These are phyloP conservation scores for Cinnamomum micranthum DNA, from an alignment of 164 flowering plant genomes.

Conservation along the genomic window DNA sequence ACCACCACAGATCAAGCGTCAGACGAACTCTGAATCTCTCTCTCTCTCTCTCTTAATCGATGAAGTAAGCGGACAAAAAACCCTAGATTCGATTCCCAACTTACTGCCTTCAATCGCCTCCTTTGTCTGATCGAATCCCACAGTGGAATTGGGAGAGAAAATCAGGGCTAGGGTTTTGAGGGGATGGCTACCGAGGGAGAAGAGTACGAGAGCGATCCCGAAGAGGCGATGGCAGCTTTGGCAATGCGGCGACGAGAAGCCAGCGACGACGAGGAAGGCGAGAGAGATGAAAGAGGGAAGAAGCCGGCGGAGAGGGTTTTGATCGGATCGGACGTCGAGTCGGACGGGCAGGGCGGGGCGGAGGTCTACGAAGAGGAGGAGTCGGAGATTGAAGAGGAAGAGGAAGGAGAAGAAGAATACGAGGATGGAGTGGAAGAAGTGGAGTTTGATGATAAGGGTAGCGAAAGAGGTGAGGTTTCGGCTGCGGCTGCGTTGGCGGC, in stretches of 20 bases:
- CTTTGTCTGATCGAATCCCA: not conserved
- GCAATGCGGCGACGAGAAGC: constrained; percentile 82
- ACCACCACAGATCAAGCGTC: not conserved
- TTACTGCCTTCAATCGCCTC: not conserved
- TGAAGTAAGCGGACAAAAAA: not conserved
- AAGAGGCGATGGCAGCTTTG: constrained; percentile 63
- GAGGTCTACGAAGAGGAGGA: constrained; percentile 64
- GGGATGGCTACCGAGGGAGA: constrained; percentile 26
- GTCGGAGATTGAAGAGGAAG: constrained; percentile 31
- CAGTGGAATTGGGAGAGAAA: not conserved
- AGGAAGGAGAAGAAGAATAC: constrained; percentile 25
- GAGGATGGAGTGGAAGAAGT: constrained; percentile 19
- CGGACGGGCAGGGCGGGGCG: constrained; percentile 78
- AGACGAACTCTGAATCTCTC: not conserved
- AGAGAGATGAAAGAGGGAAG: constrained; percentile 17
- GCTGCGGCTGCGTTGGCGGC: constrained; percentile 13
- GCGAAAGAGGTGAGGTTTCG: constrained; percentile 7
- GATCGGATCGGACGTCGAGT: constrained; percentile 64
- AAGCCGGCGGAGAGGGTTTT: constrained; percentile 30
- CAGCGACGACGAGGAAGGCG: constrained; percentile 80
- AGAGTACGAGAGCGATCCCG: constrained; percentile 95
- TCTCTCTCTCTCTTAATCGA: not conserved
- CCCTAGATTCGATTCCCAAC: not conserved
- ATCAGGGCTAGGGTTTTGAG: constrained; percentile 10
- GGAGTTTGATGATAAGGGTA: not conserved